phyloP scores from a whole-genome alignment of 73 alveolate species.

The Paramecium pentaurelia region DNA sequence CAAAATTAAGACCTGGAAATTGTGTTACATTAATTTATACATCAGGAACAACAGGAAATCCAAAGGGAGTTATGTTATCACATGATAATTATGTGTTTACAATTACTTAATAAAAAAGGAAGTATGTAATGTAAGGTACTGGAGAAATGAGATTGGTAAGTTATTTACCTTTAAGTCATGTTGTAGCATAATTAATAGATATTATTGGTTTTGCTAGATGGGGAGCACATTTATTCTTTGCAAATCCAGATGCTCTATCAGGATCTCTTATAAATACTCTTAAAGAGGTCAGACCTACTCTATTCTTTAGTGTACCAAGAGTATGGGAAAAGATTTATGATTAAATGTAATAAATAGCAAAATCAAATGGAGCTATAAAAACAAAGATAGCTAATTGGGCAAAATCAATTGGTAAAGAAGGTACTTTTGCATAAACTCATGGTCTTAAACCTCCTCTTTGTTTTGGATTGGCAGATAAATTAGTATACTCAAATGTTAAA shows the following conservation, averaged over 20 bases:
- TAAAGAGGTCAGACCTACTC: constrained; percentile 79
- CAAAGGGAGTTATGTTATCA: constrained; percentile 89
- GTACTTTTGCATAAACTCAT: constrained; percentile 60
- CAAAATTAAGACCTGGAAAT: constrained; percentile 64
- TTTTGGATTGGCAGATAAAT: constrained; percentile 67
- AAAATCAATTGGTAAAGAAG: constrained; percentile 62
- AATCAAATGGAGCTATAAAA: constrained; percentile 58
- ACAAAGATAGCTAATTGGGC: constrained; percentile 76
- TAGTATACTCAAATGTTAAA: constrained; percentile 68
- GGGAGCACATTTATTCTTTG: constrained; percentile 70
- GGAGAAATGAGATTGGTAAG: constrained; percentile 68
- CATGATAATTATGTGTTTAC: constrained; percentile 76
- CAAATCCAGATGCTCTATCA: constrained; percentile 82
- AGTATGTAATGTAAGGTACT: constrained; percentile 25
- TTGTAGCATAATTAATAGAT: constrained; percentile 79
- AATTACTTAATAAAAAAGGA: neutral
- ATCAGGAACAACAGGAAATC: constrained; percentile 89
- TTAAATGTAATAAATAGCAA: constrained; percentile 75
- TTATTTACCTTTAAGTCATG: constrained; percentile 85
- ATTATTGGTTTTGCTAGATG: constrained; percentile 56
- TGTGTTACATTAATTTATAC: constrained; percentile 83
- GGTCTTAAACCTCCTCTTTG: constrained; percentile 61
- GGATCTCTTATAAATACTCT: constrained; percentile 82
- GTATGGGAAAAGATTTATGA: constrained; percentile 91
- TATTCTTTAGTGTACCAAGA: constrained; percentile 89